Evolutionary conservation across 1,284 basidiomycete genomes (phyloP).

Genomic region (Bjerkandera adusta): DNA sequence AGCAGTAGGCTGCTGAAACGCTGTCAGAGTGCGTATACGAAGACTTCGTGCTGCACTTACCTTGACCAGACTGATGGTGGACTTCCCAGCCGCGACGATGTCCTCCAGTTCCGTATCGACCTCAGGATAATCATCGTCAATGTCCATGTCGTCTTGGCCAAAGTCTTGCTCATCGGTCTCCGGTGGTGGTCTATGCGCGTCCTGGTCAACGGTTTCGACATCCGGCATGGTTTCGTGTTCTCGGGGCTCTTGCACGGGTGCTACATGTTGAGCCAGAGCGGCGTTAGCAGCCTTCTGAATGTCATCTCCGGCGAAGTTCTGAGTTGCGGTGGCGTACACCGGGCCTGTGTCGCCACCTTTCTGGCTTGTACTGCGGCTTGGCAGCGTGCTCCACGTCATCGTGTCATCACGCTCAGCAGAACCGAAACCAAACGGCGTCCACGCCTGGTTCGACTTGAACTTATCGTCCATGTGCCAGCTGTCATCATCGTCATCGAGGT

Average conservation of each 20-base stretch:
- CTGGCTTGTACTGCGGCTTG: slow-evolving; percentile 34
- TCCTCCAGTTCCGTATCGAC: slow-evolving; percentile 42
- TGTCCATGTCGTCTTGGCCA: slow-evolving; percentile 39
- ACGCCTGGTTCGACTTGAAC: slow-evolving; percentile 46
- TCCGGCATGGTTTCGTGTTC: no score
- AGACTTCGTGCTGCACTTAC: slow-evolving; percentile 38
- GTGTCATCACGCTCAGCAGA: slow-evolving; percentile 52
- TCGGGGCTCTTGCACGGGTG: slow-evolving; percentile 17
- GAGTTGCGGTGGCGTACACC: slow-evolving; percentile 17
- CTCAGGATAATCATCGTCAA: slow-evolving; percentile 29
- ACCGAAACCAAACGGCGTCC: slow-evolving; percentile 48
- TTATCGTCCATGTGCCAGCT: slow-evolving; percentile 73
- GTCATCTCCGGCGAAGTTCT: slow-evolving; percentile 20
- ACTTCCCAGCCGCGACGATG: slow-evolving; percentile 35
- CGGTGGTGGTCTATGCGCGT: slow-evolving; percentile 8
- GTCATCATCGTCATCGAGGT: slow-evolving; percentile 55
- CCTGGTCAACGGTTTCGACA: no score
- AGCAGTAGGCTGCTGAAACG: slow-evolving; percentile 13
- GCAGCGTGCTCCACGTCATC: slow-evolving; percentile 68
- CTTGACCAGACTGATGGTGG: slow-evolving; percentile 41
- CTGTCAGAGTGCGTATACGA: not conserved
- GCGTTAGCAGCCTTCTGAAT: slow-evolving; percentile 15
- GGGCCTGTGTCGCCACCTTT: slow-evolving; percentile 28
- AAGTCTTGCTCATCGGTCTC: slow-evolving; percentile 25
- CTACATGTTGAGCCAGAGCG: not conserved